Evolutionary conservation across 2,329 filamentous ascomycete species (phyloP).

Genomic region (Lasiodiplodia gonubiensis): DNA sequence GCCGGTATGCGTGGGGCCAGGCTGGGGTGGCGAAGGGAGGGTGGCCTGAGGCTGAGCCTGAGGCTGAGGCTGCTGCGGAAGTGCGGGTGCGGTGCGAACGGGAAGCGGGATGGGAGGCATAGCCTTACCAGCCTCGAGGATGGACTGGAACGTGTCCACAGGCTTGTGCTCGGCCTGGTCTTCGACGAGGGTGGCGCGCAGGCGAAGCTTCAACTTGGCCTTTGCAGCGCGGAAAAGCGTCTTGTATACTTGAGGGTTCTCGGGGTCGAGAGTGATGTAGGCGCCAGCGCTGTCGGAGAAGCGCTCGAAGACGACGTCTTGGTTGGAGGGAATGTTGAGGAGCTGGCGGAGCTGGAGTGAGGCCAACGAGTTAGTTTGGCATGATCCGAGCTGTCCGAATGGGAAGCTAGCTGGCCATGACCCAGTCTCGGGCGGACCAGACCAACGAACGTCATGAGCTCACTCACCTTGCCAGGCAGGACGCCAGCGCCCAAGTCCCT

Average conservation of each 20-base stretch:
- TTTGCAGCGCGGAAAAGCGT: conserved; percentile 96
- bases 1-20: conserved; percentile 5
- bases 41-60: conserved; percentile 25
- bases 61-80: conserved; percentile 10
- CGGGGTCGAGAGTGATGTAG: conserved; percentile 79
- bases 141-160: background rate
- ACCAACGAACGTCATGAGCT: conserved; percentile 4
- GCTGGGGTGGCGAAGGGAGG: background rate
- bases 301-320: conserved; percentile 77
- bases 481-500: conserved; percentile 76
- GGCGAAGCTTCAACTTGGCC: conserved; percentile 95
- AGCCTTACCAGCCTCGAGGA: conserved; percentile 5
- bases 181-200: conserved; percentile 69
- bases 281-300: conserved; percentile 90
- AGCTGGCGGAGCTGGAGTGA: conserved; percentile 68
- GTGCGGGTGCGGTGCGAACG: conserved; percentile 10
- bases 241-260: conserved; percentile 87
- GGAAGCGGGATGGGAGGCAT: conserved; percentile 21
- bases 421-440: conserved; percentile 1
- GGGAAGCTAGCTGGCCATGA: conserved; percentile 3
- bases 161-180: background rate
- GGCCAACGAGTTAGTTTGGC: conserved; percentile 6
- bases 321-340: conserved; percentile 68
- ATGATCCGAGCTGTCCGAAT: conserved; percentile 2
- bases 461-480: conserved; percentile 83